phyloP scores from a whole-genome alignment of 768 basidiomycete species.

The Lentinula aciculospora region DNA sequence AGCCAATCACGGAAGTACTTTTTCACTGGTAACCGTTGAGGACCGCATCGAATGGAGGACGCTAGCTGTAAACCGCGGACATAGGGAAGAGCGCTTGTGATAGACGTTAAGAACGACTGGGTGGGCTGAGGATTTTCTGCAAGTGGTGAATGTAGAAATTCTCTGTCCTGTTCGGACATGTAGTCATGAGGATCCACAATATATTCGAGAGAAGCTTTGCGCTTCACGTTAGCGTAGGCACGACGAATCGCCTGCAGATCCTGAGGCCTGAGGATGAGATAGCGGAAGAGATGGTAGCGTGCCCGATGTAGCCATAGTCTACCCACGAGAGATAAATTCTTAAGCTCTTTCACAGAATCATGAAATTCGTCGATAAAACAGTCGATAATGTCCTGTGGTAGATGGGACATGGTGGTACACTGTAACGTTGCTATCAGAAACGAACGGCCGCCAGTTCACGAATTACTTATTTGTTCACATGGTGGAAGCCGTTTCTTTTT shows the following conservation, averaged over 20 bases:
- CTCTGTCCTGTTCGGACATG: neutral
- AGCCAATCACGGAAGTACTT: neutral
- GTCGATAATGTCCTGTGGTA: conserved; percentile 4
- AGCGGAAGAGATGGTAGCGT: neutral
- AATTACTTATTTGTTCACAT: no score
- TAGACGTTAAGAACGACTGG: neutral
- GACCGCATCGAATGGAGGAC: neutral
- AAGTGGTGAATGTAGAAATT: neutral
- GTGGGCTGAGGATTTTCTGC: neutral
- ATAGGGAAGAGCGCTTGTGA: neutral
- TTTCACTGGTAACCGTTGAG: neutral
- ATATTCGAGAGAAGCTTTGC: neutral
- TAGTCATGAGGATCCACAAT: neutral
- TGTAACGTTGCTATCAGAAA: neutral
- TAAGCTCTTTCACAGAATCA: neutral
- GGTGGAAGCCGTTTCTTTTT: no score
- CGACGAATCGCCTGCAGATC: neutral
- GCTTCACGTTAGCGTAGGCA: neutral
- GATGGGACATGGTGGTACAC: neutral
- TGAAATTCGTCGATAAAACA: neutral
- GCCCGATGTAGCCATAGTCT: neutral
- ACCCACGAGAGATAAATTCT: neutral
- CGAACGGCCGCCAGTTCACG: no score
- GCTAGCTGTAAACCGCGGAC: neutral
- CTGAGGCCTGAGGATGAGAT: neutral